Conservation (phyloP, 495 filamentous ascomycete genomes). For the Penicillium bialowiezense region DNA sequence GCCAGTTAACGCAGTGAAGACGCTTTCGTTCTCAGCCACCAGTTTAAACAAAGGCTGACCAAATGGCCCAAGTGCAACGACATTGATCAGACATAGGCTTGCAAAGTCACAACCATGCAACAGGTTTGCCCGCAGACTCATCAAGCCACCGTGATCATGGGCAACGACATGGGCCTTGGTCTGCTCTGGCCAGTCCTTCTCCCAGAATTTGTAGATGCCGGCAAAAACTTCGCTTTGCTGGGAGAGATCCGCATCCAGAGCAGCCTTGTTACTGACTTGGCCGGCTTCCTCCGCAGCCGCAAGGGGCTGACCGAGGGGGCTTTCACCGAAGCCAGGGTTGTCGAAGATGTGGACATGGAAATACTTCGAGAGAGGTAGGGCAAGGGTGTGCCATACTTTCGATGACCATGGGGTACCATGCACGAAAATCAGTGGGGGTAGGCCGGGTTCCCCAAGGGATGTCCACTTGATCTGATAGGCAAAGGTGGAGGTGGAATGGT, state of each 20-base stretch:
- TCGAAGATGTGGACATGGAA: slow-evolving; percentile 39
- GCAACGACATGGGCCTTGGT: slow-evolving; percentile 30
- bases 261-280: slow-evolving; percentile 4
- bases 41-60: slow-evolving; percentile 31
- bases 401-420: slow-evolving; percentile 41
- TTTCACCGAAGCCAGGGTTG: slow-evolving; percentile 33
- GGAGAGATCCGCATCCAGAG: slow-evolving; percentile 21
- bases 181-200: background rate
- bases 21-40: slow-evolving; percentile 23
- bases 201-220: slow-evolving; percentile 28
- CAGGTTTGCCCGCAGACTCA: slow-evolving; percentile 25
- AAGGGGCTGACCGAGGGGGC: slow-evolving; percentile 13
- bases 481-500: slow-evolving; percentile 17
- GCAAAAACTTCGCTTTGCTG: slow-evolving; percentile 28
- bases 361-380: slow-evolving; percentile 18
- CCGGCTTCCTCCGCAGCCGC: slow-evolving; percentile 2
- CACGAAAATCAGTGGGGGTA: slow-evolving; percentile 29
- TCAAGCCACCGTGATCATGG: slow-evolving; percentile 33
- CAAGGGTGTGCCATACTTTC: slow-evolving; percentile 26
- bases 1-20: slow-evolving; percentile 25
- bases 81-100: slow-evolving; percentile 33
- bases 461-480: slow-evolving; percentile 25
- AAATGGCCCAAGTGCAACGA: slow-evolving; percentile 32
- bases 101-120: slow-evolving; percentile 24
- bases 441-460: slow-evolving; percentile 14